These are phyloP conservation scores for Microcos paniculata DNA, from an alignment of 345 rosid genomes.

Conservation along the genomic window DNA sequence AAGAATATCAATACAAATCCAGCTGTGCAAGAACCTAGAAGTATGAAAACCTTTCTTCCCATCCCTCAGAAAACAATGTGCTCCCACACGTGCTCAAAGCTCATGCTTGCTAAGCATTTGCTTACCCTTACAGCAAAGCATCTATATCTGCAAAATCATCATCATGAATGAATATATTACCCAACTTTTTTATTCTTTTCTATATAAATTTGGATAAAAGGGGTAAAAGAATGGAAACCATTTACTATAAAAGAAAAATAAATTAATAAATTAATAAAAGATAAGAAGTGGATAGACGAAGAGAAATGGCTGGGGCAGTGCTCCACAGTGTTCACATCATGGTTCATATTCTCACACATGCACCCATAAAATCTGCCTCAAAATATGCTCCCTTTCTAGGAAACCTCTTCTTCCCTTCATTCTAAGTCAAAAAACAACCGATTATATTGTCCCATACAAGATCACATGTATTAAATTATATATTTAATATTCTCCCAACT, in stretches of 20 bases:
- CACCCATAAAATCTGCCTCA: conserved; percentile 18
- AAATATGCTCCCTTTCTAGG: conserved; percentile 33
- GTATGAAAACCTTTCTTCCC: neutral
- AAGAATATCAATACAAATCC: no score
- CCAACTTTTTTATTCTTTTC: neutral
- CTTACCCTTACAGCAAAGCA: conserved; percentile 9
- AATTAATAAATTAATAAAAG: neutral
- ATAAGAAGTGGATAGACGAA: neutral
- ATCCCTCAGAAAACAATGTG: neutral
- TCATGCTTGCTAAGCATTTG: neutral
- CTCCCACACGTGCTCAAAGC: neutral
- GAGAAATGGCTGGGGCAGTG: neutral
- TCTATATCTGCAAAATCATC: neutral
- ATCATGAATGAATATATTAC: neutral
- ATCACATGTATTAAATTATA: no score
- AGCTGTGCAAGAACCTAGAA: no score
- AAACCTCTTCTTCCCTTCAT: conserved; percentile 19
- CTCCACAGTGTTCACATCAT: neutral
- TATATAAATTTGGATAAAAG: neutral
- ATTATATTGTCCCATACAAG: neutral
- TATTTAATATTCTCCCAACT: neutral
- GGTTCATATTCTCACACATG: neutral
- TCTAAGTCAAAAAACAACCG: conserved; percentile 24
- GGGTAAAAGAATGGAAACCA: neutral
- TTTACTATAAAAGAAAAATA: neutral